Base-by-base conservation (phyloP, 2,329 filamentous ascomycete species). In the Penicillium sp. region DNA sequence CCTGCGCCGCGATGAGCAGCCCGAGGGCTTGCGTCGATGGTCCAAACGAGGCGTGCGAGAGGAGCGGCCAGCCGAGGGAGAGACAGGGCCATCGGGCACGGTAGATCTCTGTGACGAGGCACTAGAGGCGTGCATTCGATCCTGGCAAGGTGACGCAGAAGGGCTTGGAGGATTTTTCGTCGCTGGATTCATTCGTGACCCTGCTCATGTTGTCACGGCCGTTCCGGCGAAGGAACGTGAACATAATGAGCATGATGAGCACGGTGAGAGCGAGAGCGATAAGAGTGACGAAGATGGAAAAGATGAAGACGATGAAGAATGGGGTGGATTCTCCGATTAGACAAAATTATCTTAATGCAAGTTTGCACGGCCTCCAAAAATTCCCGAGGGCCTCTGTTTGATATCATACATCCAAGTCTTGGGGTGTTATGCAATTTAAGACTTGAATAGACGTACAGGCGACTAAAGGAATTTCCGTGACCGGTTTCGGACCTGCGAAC, bases 131-230 rank as follows among this genome's bases (percentile, higher is more conserved):
- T 96, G 92, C 68, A 88, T 97, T 55, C 81, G 93, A 57, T 90
- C 91, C 33, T 87, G 89, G 72, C 90, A 92, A 65, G 89, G 86
- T 27, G 91, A 93, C 65, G 87, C 87, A 10, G 84, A 89, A 61
- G 91, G 92, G 0, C 90, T 92, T 0, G 96, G 97, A 84, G 93
- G 94, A 0, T 97, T 99, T 75, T 99, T 99, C 67, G 90, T 97
- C 21, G 91, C 86, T n/a, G 91, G 83, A 0, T 96, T 99, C 74
- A 82, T 91, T 3, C 81, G 90, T 52, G 84, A 88, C 72, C 56
- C 68, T 70, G 61, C 76, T 74, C 19, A 75, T 72, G 72, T 46
- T 36, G n/a, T 31, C 2, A 7, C 29, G 5, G 40, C 10, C 25
- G 21, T 27, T 34, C 16, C 21, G 23, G 49, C 29, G 1, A 40